Evolutionary conservation across 2,329 filamentous ascomycete genomes (phyloP).

Genomic region (Diaporthe sp.): DNA sequence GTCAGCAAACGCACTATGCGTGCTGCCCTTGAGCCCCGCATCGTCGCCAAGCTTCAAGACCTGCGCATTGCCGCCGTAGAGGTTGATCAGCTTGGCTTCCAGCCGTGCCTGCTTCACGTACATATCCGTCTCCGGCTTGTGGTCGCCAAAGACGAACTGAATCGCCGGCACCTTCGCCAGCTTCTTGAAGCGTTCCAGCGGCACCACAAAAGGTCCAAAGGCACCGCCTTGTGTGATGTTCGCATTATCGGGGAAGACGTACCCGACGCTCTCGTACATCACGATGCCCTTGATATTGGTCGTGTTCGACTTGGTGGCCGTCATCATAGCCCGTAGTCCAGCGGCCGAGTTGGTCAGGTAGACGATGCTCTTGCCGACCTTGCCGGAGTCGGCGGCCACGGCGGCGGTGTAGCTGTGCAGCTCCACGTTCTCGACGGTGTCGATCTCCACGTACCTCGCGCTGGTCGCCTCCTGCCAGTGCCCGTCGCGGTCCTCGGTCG

Average conservation of each 20-base stretch:
- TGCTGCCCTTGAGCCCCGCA: not conserved
- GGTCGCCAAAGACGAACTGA: not conserved
- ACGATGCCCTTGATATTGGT: not conserved
- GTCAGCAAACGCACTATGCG: conserved; percentile 11
- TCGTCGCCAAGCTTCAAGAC: not conserved
- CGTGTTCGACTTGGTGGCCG: not conserved
- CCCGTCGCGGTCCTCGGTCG: not conserved
- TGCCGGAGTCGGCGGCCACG: not conserved
- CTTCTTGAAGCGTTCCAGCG: not conserved
- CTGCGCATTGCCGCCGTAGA: conserved; percentile 12
- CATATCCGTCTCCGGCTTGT: not conserved
- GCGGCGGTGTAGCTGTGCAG: not conserved
- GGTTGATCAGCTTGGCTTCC: not conserved
- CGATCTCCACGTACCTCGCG: not conserved
- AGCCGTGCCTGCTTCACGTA: not conserved
- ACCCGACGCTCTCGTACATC: not conserved
- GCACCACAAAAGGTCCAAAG: not conserved
- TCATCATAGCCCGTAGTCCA: not conserved
- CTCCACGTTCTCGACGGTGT: not conserved
- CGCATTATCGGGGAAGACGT: not conserved
- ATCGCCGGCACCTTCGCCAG: not conserved
- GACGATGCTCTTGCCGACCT: not conserved
- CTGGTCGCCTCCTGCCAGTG: not conserved
- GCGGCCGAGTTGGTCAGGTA: not conserved
- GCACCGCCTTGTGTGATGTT: not conserved